Base-by-base conservation (phyloP, 768 basidiomycete species). In the Xanthoconium purpureum region DNA sequence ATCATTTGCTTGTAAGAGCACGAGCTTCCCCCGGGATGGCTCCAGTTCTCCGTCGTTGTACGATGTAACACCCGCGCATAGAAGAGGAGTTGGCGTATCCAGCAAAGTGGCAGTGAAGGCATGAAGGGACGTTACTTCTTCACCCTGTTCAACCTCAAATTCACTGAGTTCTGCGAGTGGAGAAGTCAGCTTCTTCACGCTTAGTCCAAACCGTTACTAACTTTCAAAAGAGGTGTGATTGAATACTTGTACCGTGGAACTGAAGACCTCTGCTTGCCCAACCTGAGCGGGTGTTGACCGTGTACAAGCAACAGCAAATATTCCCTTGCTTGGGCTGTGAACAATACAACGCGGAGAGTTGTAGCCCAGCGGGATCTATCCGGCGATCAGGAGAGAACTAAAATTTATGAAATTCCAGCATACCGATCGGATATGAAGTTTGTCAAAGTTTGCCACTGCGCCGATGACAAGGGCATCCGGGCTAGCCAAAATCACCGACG, bases 361-460 rank as follows among this genome's bases (percentile, higher is more conserved):
- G 29, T 81, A 74, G 3, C 91, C 92, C 11, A 94, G 73, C 28
- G 83, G 77, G 30, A 91, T 74, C 91, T 93, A 62, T 39, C 45
- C 15, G 33, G 32, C 28, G 20, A 36, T 56, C 43, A 48, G 49
- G 53, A 47, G 18, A 45, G 38, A 12, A 44, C 20, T 29, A 4
- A 49, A 13, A 8, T 30, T 45, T 39, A 33, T 30, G 28, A 39
- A 37, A 36, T 5, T 29, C 13, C 13, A 33, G 58, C 81, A 59
- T 68, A 91, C 91, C 36, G 90, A 82, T 54, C 85, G 84, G 45
- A 95, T 84, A 63, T 95, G 89, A 69, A 94, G 78, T 69, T 89
- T 90, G 59, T 89, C 83, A 12, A 92, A 74, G 56, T 87, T 80
- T 33, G 76, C 73, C 13, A 92, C 79, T 6, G 74, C 74, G 9